Base-by-base conservation (phyloP, 495 filamentous ascomycete genomes). In the Lasiosphaeris hirsuta region DNA sequence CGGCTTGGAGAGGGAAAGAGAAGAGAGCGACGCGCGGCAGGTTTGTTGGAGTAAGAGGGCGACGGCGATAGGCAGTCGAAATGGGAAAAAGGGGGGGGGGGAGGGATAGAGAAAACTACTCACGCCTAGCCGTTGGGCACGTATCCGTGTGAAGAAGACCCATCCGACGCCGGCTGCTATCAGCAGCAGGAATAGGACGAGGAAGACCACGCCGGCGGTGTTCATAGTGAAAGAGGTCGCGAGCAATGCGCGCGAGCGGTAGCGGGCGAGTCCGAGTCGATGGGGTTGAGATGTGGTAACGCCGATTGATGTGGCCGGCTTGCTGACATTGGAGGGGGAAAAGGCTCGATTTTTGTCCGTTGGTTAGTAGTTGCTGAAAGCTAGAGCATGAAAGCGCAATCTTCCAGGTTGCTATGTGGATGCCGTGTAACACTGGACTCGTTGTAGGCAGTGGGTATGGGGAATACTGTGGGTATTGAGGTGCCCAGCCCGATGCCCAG, bases 51-150 rank as follows among this genome's bases (percentile, higher is more conserved):
- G 2, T 7, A 36, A 7, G 19, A 5, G 10, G 18, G 40, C 8
- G 19, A 5, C 6, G 18, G 40, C 8, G 19, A 34, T 34, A 15
- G n/a, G 38, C 6, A 40, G 7, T 18, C 35, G 18, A 19, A 10
- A 14, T 15, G 47, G 33, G 18, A 30, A 30, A 30, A 5, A 46
- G 9, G 17, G 17, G 47, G 36, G 48, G 34, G 39, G 41, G 38
- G 42, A 33, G 17, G 55, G 44, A 44, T 10, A 45, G n/a, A 41
- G 52, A 57, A 41, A 75, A 5, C 2, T 2, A 30, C 77, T 64
- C 70, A 80, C 77, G 43, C 87, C 87, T 37, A 87, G 72, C 10
- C 80, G 78, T 45, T 81, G 73, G 39, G 87, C 86, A 58, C 81
- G 81, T 41, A 84, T 62, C 58, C 84, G 83, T 1, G 81, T 78